Conservation (phyloP, 2,329 filamentous ascomycete genomes). For the Arthrobotrys sinensis region DNA sequence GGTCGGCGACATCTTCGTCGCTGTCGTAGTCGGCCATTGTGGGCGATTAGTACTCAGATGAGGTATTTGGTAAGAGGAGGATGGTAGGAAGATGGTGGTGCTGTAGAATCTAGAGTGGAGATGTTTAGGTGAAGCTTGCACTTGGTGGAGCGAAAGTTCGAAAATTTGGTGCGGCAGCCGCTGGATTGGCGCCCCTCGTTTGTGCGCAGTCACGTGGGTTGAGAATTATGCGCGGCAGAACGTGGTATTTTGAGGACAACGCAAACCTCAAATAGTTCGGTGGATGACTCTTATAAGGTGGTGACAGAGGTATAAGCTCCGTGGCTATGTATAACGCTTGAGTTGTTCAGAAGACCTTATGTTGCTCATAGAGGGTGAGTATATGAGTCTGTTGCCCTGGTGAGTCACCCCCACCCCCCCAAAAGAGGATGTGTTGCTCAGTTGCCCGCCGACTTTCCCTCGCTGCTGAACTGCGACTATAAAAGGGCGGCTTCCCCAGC, state of each 20-base stretch:
- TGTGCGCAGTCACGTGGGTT: constrained; percentile 33
- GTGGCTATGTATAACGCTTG: no score
- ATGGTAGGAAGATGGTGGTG: background rate
- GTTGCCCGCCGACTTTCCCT: constrained; percentile 24
- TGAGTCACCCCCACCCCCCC: background rate
- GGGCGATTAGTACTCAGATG: constrained; percentile 1
- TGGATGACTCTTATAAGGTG: no score
- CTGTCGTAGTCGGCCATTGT: constrained; percentile 58
- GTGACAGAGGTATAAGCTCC: no score
- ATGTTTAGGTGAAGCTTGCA: background rate
- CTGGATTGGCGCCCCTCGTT: constrained; percentile 40
- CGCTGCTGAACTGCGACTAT: constrained; percentile 13
- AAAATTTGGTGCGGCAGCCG: constrained; percentile 55
- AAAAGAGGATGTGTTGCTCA: constrained; percentile 16
- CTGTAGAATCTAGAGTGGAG: background rate
- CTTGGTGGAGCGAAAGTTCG: constrained; percentile 28
- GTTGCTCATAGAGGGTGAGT: background rate
- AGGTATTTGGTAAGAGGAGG: background rate
- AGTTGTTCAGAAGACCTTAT: background rate
- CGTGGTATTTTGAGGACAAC: constrained; percentile 13
- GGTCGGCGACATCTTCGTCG: constrained; percentile 53
- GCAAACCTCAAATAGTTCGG: background rate
- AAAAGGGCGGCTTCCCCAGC: constrained; percentile 22
- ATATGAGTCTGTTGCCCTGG: constrained; percentile 3
- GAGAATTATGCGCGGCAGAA: background rate